Base-by-base conservation (phyloP, 192 early-diverging fungal species). In the Gaertneriomyces sp. region DNA sequence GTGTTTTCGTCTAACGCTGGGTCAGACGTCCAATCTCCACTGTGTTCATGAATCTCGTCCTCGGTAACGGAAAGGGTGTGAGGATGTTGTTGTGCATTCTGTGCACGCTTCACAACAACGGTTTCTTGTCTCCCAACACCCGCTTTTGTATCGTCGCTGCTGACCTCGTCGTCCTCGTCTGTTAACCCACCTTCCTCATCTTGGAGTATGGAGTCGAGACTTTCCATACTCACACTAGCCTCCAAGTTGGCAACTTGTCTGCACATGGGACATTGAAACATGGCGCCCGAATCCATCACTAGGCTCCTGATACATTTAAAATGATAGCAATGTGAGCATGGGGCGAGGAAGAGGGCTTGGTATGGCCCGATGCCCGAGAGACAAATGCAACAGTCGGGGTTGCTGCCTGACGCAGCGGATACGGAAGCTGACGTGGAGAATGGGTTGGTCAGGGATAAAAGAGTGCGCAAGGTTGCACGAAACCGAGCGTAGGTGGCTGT, bases 281-380 rank as follows among this genome's bases (percentile, higher is more conserved):
- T 79, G 46, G 56, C 45, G 45, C 83, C 81, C 0, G 89, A 84
- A 65, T 79, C 82, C 58, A 96, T 74, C 52, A 96, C 25, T 33
- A 33, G 71, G 0, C 88, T 87, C 58, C 87, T 85, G 72, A 93
- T 85, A 74, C 93, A 96, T 74, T 93, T 93, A 77, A 89, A 93
- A 64, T 95, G 93, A 80, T 89, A 95, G 60, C 85, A 86, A 63
- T 95, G 93, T 42, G 91, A 95, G 77, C 93, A 95, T 9, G 93
- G 93, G 2, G 91, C 90, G 40, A 93, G 79, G 74, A 95, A 95
- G 71, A 95, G 82, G 40, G 90, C 88, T 70, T 95, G 93, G 82
- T 89, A 93, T 25, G 91, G 89, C 5, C 85, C 84, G 66, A 95
- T 91, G 50, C 81, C 81, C 70, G 85, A 89, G 65, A 93, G 81